These are phyloP conservation scores for Solanum appendiculatum DNA, from an alignment of 257 asterid genomes.

Conservation along the genomic window DNA sequence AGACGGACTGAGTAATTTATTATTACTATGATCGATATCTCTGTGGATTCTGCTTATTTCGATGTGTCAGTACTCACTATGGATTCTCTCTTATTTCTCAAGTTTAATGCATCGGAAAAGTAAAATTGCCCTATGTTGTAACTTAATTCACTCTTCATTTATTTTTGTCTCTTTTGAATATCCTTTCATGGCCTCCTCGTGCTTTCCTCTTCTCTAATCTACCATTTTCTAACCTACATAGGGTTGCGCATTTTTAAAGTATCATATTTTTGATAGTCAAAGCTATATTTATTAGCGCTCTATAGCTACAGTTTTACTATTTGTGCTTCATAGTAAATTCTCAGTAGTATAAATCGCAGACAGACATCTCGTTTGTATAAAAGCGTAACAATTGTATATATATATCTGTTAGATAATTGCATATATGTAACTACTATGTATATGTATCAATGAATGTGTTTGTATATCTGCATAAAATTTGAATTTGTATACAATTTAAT, in stretches of 20 bases:
- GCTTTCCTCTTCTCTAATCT: not conserved
- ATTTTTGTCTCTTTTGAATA: not conserved
- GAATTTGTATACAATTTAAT: not conserved
- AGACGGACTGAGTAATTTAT: not conserved
- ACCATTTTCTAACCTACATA: not conserved
- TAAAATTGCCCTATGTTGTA: not conserved
- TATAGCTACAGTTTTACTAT: too few species aligned
- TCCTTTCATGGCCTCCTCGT: too few species aligned
- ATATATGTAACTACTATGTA: not conserved
- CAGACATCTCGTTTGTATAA: too few species aligned
- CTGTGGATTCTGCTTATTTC: not conserved
- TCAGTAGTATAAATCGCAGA: too few species aligned
- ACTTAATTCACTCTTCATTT: not conserved
- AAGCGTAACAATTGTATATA: too few species aligned
- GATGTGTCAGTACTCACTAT: not conserved
- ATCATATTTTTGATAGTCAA: too few species aligned
- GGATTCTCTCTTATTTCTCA: not conserved
- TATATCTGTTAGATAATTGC: too few species aligned
- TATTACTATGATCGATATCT: not conserved
- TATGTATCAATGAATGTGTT: not conserved
- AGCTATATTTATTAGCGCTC: too few species aligned
- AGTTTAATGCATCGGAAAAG: not conserved
- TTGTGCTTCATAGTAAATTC: too few species aligned
- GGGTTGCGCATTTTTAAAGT: not conserved
- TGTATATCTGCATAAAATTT: not conserved